These are phyloP conservation scores for Phytophthora pini DNA, from an alignment of 352 stramenopile species.

Conservation along the genomic window DNA sequence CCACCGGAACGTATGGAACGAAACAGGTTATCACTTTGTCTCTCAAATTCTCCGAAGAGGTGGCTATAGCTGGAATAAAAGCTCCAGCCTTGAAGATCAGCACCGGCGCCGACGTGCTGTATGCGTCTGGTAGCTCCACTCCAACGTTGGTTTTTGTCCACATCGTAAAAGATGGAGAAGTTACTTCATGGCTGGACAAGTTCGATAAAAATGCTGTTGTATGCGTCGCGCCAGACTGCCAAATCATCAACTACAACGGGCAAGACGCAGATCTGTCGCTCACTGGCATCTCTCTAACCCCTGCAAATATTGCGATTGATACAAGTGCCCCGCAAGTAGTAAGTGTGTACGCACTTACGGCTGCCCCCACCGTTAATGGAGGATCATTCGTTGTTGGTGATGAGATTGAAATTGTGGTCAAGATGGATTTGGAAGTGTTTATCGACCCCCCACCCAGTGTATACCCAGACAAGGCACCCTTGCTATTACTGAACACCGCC, in stretches of 20 bases:
- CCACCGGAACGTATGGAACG: constrained; percentile 62
- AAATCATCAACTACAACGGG: constrained; percentile 80
- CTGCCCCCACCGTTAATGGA: constrained; percentile 57
- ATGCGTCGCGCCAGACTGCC: constrained; percentile 50
- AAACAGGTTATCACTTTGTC: constrained; percentile 79
- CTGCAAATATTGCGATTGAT: constrained; percentile 63
- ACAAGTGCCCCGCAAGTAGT: constrained; percentile 64
- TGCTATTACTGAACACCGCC: constrained; percentile 68
- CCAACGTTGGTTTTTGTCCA: constrained; percentile 71
- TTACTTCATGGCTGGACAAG: constrained; percentile 56
- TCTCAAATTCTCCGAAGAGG: constrained; percentile 79
- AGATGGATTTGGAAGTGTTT: constrained; percentile 78
- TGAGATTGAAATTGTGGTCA: constrained; percentile 77
- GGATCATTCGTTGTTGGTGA: constrained; percentile 82
- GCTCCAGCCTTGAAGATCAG: constrained; percentile 64
- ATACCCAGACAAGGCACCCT: constrained; percentile 77
- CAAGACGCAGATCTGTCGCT: constrained; percentile 48
- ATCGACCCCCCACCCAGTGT: constrained; percentile 76
- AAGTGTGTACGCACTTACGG: constrained; percentile 67
- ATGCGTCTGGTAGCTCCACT: constrained; percentile 61
- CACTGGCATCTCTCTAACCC: constrained; percentile 44
- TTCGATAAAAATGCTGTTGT: constrained; percentile 57
- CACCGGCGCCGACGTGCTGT: constrained; percentile 59
- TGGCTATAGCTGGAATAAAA: constrained; percentile 54
- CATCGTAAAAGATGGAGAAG: constrained; percentile 63